phyloP scores from a whole-genome alignment of 1,139 yeast species.

The Hyphopichia pseudoburtonii region DNA sequence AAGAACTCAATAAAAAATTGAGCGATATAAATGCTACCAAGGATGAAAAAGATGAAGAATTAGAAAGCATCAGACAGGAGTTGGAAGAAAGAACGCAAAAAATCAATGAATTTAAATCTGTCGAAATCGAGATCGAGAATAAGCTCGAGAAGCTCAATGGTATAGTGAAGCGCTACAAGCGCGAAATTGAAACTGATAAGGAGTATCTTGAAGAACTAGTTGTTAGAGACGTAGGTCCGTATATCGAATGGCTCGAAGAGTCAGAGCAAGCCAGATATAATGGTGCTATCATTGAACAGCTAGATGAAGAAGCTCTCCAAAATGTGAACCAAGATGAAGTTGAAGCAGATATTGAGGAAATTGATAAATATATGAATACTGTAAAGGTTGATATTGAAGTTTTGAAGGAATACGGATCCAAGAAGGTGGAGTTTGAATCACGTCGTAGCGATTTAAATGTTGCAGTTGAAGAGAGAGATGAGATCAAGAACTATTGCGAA shows the following conservation, averaged over 20 bases:
- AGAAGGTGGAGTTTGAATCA: slow-evolving; percentile 61
- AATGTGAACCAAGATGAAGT: slow-evolving; percentile 51
- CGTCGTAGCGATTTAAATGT: slow-evolving; percentile 66
- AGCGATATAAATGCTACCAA: slow-evolving; percentile 25
- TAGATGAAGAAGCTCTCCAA: slow-evolving; percentile 55
- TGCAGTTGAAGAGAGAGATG: slow-evolving; percentile 69
- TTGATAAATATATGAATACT: slow-evolving; percentile 58
- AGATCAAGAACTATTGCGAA: slow-evolving; percentile 61
- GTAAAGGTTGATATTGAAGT: slow-evolving; percentile 73
- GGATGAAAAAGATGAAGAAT: slow-evolving; percentile 32
- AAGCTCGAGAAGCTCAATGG: slow-evolving; percentile 59
- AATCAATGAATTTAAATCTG: slow-evolving; percentile 62
- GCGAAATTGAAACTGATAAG: slow-evolving; percentile 36
- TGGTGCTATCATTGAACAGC: slow-evolving; percentile 37
- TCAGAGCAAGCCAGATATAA: slow-evolving; percentile 35
- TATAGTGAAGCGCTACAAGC: slow-evolving; percentile 41
- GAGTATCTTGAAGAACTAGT: slow-evolving; percentile 41
- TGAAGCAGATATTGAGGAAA: slow-evolving; percentile 50
- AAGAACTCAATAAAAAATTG: slow-evolving; percentile 27
- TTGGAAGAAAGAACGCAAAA: slow-evolving; percentile 53
- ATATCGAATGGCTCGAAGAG: slow-evolving; percentile 50
- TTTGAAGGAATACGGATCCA: slow-evolving; percentile 70
- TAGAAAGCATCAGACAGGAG: slow-evolving; percentile 41
- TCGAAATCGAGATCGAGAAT: slow-evolving; percentile 67
- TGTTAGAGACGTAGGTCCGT: slow-evolving; percentile 52